Evolutionary conservation across 495 filamentous ascomycete species (phyloP).

Genomic region (Corynascus novoguineensis): DNA sequence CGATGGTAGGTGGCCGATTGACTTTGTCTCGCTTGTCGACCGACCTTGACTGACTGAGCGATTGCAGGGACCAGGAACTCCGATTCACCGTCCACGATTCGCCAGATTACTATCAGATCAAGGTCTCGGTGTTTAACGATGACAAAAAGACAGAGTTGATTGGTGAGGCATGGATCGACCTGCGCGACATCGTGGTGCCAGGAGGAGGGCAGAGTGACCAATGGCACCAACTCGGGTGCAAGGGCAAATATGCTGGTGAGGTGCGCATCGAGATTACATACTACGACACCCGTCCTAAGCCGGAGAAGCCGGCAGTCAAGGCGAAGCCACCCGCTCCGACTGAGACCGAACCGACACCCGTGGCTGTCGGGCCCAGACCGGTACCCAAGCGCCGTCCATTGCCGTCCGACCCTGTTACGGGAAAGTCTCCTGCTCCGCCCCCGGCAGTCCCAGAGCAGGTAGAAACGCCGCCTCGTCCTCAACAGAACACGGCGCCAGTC

Average conservation of each 20-base stretch:
- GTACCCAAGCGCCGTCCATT: conserved; percentile 68
- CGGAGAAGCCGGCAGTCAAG: conserved; percentile 55
- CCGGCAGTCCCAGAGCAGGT: conserved; percentile 32
- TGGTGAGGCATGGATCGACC: conserved; percentile 82
- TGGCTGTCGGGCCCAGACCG: conserved; percentile 41
- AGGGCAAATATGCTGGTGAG: conserved; percentile 90
- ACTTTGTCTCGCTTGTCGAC: background rate
- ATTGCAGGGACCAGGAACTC: conserved; percentile 86
- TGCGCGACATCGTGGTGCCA: conserved; percentile 72
- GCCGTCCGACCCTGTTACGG: conserved; percentile 63
- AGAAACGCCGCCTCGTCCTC: conserved; percentile 39
- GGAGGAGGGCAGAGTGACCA: conserved; percentile 89
- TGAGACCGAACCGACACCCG: conserved; percentile 23
- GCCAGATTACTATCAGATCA: conserved; percentile 87
- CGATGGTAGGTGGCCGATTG: conserved; percentile 62
- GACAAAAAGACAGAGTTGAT: conserved; percentile 95
- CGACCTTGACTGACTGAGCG: conserved; percentile 14
- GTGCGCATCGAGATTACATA: conserved; percentile 93
- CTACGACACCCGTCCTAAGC: conserved; percentile 82
- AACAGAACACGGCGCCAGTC: conserved; percentile 31
- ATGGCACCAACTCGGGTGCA: conserved; percentile 83
- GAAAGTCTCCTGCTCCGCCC: conserved; percentile 38
- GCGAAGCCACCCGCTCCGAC: conserved; percentile 33
- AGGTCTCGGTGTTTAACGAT: conserved; percentile 94
- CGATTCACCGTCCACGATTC: conserved; percentile 95